A percentile compares a stretch with the other conserved stretches of the same genome.
phyloP scores from a whole-genome alignment of 257 asterid genomes.

The Petunia secreta region DNA sequence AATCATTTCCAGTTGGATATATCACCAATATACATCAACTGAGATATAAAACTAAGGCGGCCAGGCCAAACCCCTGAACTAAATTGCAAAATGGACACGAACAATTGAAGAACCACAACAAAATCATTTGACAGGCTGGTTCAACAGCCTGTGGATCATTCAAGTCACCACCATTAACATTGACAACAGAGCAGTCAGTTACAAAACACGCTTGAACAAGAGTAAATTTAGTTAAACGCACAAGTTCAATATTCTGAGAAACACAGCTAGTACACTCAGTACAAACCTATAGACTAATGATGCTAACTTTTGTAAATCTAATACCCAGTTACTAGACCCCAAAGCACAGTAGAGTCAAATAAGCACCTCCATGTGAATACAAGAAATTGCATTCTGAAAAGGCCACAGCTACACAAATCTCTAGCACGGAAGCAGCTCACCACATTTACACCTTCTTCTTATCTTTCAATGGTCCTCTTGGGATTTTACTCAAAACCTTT shows the following conservation, averaged over 20 bases:
- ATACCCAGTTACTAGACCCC: background rate
- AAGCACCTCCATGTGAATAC: background rate
- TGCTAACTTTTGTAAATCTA: conserved; percentile 1
- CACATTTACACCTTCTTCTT: conserved; percentile 57
- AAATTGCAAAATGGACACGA: background rate
- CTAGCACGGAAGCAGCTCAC: background rate
- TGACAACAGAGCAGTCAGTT: background rate
- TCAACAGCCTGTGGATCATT: background rate
- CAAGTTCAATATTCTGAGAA: background rate
- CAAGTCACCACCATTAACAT: background rate
- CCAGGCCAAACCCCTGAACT: background rate
- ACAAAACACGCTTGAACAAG: background rate
- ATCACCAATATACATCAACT: too few relatives aligned
- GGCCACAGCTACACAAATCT: background rate
- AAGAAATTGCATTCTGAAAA: conserved; percentile 2
- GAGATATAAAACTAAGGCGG: too few relatives aligned
- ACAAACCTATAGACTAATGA: background rate
- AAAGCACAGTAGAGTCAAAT: background rate
- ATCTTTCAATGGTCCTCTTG: conserved; percentile 60
- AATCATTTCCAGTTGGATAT: background rate
- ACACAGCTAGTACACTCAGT: background rate
- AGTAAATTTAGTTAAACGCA: background rate
- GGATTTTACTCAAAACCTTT: conserved; percentile 76
- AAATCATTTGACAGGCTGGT: background rate
- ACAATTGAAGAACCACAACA: too few relatives aligned